Evolutionary conservation across 2,329 filamentous ascomycete species (phyloP), one percentile per base, ranked within the genome.

Genomic region (Dichotomopilus funicola): DNA sequence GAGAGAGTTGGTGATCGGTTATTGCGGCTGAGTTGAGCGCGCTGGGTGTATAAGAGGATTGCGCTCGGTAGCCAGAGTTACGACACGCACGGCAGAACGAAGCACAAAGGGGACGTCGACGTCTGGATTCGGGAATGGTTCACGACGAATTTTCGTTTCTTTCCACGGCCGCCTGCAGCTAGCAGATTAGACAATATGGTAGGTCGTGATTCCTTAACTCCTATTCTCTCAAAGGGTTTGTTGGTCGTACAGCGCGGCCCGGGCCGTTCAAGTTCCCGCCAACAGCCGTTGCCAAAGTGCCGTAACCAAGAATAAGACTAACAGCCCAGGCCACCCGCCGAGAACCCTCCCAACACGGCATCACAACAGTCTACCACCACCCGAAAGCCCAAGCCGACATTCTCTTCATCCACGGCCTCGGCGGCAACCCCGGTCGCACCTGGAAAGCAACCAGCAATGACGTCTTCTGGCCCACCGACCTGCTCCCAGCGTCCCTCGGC

Each of bases 351-450:
- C 79, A 81, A 19, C 82, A 78, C 69, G 82, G 83, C 67, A 73
- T 79, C 51, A 83, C 80, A 1, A 74, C 78, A 48, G 79, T 85
- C 49, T 83, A 81, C 66, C 76, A 73, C 0, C 80, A 83, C 54
- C 80, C 81, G 6, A 72, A 81, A 54, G 82, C 82, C 51, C 75
- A 76, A 57, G 81, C 79, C 63, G 81, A 85, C 63, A 81, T 90
- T 43, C 79, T 89, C 33, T 80, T 89, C 58, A 82, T 89, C 35
- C 86, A 89, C 64, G 86, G 86, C 38, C 77, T 82, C 54, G 88
- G 88, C 67, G 86, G 86, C 36, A 72, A 82, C 31, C 85, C 86
- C 0, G 72, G 80, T 48, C 76, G 77, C 59, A 87, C 85, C 46
- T 89, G 86, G 79, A 78, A 74, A 3, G 71, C 77, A 13, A 38